Base-by-base conservation (phyloP, 164 flowering plant species). In the Stephania cephalantha region DNA sequence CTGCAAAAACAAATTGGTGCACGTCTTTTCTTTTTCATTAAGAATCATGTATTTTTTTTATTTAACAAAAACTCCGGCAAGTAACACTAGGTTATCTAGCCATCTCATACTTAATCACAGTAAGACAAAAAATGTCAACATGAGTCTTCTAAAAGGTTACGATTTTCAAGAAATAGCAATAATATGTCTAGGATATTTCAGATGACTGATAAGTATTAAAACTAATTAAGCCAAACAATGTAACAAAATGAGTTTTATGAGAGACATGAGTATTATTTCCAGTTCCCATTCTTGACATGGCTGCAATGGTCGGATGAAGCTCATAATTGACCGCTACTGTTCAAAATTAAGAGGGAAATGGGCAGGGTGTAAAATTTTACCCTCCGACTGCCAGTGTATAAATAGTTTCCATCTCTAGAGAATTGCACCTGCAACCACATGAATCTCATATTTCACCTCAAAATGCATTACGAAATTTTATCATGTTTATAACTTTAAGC, bases 311-410 rank as follows among this genome's bases (percentile, higher is more conserved):
- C 25, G 25, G 25, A 25, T 25, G 25, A 25, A 25, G 25, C 25
- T 25, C 42, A 35, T 35, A 35, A 35, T 35, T 35, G 42, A 50
- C 55, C 3, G 15, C 55, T 50, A 15, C 55, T 2, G 15, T 8
- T 50, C 12, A 50, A 50, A 50, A 50, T 50, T 50, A 7, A 50
- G 12, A 50, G 55, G 15, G n/a, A 58, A 58, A 58, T 15, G 64
- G 15, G 13, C 64, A 58, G 20, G n/a, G 13, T 58, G 18, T 18
- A 15, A 58, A 58, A 70, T 73, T n/a, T 67, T 86, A 92, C 98
- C 98, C 90, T 94, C 66, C 97, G 86, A 6, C 92, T 96, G 69
- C 98, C 98, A 30, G 97, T 90, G 75, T 90, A 94, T 71, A 92
- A 78, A 81, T 91, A 94, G 74, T 94, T 90, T 50, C 98, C 98